A percentile compares a stretch with the other conserved stretches of the same genome.
Evolutionary conservation across 176 grass and related monocot species (phyloP).

Genomic region (Ampelocalamus luodianensis): DNA sequence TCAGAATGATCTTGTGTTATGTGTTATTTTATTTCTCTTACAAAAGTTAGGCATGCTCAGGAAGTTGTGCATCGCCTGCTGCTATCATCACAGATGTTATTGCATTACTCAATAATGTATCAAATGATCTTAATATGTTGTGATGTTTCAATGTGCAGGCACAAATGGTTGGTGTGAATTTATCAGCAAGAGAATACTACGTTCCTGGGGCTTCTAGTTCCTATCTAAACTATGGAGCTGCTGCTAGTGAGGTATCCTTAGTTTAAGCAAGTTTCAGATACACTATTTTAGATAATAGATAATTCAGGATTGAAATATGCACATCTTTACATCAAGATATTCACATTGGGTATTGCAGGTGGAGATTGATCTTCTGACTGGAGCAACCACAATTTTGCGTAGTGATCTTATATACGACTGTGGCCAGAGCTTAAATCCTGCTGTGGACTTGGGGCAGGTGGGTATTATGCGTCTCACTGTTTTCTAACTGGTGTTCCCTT

Average conservation of each 20-base stretch:
- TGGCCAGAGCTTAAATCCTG: slow-evolving; percentile 95
- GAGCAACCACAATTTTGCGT: slow-evolving; percentile 72
- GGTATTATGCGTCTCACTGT: too few species aligned
- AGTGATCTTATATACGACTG: slow-evolving; percentile 93
- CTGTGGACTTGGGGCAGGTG: slow-evolving; percentile 94
- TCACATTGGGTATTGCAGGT: slow-evolving; percentile 57
- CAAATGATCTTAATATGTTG: slow-evolving; percentile 11
- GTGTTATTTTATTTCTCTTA: slow-evolving; percentile 17
- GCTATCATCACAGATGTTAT: neutral
- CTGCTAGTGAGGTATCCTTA: slow-evolving; percentile 80
- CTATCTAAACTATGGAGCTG: slow-evolving; percentile 95
- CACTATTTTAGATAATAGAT: slow-evolving; percentile 12
- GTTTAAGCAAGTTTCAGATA: slow-evolving; percentile 24
- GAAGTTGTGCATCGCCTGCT: neutral
- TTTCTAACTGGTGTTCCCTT: too few species aligned
- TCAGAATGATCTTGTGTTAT: neutral
- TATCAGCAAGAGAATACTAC: slow-evolving; percentile 79
- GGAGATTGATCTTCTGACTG: slow-evolving; percentile 94
- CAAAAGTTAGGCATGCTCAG: neutral
- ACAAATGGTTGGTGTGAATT: slow-evolving; percentile 60
- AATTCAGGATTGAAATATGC: slow-evolving; percentile 13
- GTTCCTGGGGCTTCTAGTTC: slow-evolving; percentile 56
- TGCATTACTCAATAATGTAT: slow-evolving; percentile 21
- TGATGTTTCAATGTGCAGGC: slow-evolving; percentile 52
- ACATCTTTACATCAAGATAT: slow-evolving; percentile 1